Evolutionary conservation across 805 yeast species (phyloP).

Genomic region (Suhomyces vadensis): DNA sequence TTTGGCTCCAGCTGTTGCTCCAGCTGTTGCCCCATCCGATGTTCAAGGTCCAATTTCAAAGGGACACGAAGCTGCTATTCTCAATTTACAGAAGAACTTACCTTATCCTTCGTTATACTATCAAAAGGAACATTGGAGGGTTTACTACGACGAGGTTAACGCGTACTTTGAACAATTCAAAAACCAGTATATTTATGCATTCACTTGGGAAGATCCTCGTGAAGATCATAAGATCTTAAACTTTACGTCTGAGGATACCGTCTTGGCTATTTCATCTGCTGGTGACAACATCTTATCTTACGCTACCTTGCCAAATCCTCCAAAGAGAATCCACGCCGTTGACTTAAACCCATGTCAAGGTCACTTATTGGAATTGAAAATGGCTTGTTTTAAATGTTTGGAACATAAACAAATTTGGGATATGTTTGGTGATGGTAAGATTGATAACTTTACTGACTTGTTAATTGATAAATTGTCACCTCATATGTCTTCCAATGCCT

Average conservation of each 20-base stretch:
- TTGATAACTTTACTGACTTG: slow-evolving; percentile 44
- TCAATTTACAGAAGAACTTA: slow-evolving; percentile 58
- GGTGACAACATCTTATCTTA: slow-evolving; percentile 80
- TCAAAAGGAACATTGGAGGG: slow-evolving; percentile 76
- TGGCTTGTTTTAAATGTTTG: slow-evolving; percentile 63
- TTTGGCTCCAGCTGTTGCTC: slow-evolving; percentile 57
- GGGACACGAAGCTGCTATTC: slow-evolving; percentile 76
- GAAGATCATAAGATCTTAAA: slow-evolving; percentile 72
- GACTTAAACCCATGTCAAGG: slow-evolving; percentile 84
- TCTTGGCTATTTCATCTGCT: slow-evolving; percentile 82
- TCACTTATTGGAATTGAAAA: slow-evolving; percentile 74
- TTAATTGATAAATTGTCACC: slow-evolving; percentile 60
- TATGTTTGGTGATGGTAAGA: slow-evolving; percentile 74
- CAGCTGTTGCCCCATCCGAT: slow-evolving; percentile 13
- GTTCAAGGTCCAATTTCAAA: slow-evolving; percentile 51
- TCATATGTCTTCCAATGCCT: slow-evolving; percentile 74
- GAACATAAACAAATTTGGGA: slow-evolving; percentile 65
- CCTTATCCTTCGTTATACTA: slow-evolving; percentile 83
- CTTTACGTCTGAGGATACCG: slow-evolving; percentile 63
- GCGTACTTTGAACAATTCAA: slow-evolving; percentile 70
- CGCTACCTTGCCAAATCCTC: slow-evolving; percentile 70
- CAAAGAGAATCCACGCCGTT: slow-evolving; percentile 78
- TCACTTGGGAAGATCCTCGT: slow-evolving; percentile 89
- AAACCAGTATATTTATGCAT: slow-evolving; percentile 80
- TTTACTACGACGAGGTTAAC: slow-evolving; percentile 71